Evolutionary conservation across 2,329 filamentous ascomycete species (phyloP), one percentile per base, ranked within the genome.

Genomic region (Neoarthrinium moseri): DNA sequence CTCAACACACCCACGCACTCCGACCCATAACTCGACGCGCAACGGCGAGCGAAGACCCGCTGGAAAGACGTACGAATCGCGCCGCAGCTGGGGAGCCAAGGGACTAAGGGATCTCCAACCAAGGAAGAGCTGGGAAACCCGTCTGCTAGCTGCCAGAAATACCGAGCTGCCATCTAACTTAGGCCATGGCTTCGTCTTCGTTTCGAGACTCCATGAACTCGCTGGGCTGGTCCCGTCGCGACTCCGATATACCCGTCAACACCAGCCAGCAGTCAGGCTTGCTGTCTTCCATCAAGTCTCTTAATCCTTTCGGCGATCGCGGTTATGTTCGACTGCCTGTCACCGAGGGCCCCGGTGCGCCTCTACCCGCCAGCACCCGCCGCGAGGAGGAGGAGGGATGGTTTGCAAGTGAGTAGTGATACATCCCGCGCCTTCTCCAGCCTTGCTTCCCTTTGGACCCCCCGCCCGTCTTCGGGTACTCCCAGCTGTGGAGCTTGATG

Each of bases 131-230:
- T 33, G 17, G 30, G 26, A 10, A 29, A 8, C 8, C 8, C 8
- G n/a, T n/a, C 8, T n/a, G 26, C 26, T 29, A 29, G 8, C n/a
- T 8, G 26, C 8, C 26, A n/a, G n/a, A 8, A 29, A 8, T 29
- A 29, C 26, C 26, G 26, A 8, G n/a, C 8, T n/a, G n/a, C 8
- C n/a, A 29, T 8, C 8, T n/a, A 29, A 8, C 8, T n/a, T 43
- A 44, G 48, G 67, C 50, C 52, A 96, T 96, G 91, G 87, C 91
- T 51, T 92, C 91, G 55, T 77, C 84, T 56, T 89, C 89, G 37
- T 97, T 99, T 69, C 84, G 91, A 65, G 90, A 96, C 69, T 95
- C 89, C 18, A 91, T 97, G 77, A 95, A 89, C 75, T 94, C 90
- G 49, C 72, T 97, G 60, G 94, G 94, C 51, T 97, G 94, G 94